Percentiles rank a stretch among this genome's conserved stretches.
phyloP scores from a whole-genome alignment of 495 filamentous ascomycete species.

The Daldinia caldariorum region DNA sequence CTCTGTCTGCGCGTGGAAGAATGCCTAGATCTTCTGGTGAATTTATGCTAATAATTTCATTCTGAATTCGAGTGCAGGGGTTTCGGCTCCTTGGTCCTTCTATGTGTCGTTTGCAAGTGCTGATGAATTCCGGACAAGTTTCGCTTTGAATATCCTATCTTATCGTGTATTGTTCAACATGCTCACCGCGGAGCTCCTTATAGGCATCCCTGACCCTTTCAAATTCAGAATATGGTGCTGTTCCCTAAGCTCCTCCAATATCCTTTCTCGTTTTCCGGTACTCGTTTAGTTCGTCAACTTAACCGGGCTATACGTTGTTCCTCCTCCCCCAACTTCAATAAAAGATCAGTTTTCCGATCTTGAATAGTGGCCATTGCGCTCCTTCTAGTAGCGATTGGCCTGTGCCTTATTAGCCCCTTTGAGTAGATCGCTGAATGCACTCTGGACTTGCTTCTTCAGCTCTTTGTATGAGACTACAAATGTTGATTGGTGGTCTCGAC shows the following conservation, averaged over 20 bases:
- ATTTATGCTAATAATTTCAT: slow-evolving; percentile 5
- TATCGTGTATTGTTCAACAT: slow-evolving; percentile 15
- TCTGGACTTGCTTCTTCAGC: slow-evolving; percentile 78
- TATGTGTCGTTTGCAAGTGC: slow-evolving; percentile 2
- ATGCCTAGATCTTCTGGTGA: not conserved
- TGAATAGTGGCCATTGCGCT: slow-evolving; percentile 3
- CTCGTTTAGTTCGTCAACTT: not conserved
- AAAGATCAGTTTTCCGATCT: slow-evolving; percentile 6
- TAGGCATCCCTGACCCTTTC: not conserved
- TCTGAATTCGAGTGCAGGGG: not conserved
- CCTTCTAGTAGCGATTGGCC: slow-evolving; percentile 33
- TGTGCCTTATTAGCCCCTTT: slow-evolving; percentile 59
- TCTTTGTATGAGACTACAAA: slow-evolving; percentile 90
- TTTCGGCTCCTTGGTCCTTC: slow-evolving; percentile 6
- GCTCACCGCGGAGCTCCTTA: not conserved
- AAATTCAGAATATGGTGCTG: slow-evolving; percentile 6
- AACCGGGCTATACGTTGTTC: not conserved
- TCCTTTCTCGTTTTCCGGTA: not conserved
- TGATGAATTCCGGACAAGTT: not conserved
- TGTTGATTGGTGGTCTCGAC: slow-evolving; percentile 85
- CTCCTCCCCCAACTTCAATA: not conserved
- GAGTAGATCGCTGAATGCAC: slow-evolving; percentile 80
- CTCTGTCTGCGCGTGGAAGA: slow-evolving; percentile 1
- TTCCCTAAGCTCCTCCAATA: not conserved
- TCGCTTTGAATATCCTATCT: not conserved